phyloP scores from a whole-genome alignment of 495 filamentous ascomycete species.

The Podospora tetraspora region DNA sequence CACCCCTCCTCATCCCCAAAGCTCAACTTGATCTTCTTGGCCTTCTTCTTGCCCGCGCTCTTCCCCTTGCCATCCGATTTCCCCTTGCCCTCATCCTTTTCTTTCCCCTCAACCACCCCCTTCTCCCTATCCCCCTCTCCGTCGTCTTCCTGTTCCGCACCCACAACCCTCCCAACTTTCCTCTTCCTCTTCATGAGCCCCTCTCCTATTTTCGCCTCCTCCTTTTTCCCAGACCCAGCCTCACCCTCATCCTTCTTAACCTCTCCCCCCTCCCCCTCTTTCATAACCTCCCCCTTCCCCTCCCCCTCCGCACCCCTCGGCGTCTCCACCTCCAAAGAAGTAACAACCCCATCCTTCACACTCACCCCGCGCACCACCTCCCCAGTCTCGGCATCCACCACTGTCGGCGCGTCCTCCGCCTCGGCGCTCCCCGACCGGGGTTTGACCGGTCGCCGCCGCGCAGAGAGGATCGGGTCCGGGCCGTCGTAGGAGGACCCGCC shows the following conservation, averaged over 20 bases:
- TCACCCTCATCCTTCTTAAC: neutral
- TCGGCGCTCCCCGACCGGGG: slow-evolving; percentile 41
- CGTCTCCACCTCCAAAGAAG: neutral
- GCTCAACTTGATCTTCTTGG: slow-evolving; percentile 56
- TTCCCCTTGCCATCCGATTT: neutral
- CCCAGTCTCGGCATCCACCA: slow-evolving; percentile 41
- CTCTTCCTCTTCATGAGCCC: neutral
- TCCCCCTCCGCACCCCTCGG: neutral
- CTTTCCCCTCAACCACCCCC: slow-evolving; percentile 8
- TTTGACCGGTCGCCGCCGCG: slow-evolving; percentile 34
- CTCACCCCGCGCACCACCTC: slow-evolving; percentile 32
- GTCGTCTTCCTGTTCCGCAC: slow-evolving; percentile 20
- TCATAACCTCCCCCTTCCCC: neutral
- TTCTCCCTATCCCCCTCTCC: slow-evolving; percentile 4
- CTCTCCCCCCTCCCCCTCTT: neutral
- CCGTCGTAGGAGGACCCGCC: slow-evolving; percentile 20
- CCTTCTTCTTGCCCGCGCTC: slow-evolving; percentile 38
- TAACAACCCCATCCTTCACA: neutral
- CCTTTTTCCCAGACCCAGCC: neutral
- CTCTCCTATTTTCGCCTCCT: neutral
- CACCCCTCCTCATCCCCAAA: slow-evolving; percentile 50
- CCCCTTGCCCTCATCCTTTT: slow-evolving; percentile 14
- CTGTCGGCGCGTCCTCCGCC: slow-evolving; percentile 45
- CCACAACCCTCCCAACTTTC: slow-evolving; percentile 42
- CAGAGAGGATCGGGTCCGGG: slow-evolving; percentile 42